Percentiles rank a stretch among this genome's conserved stretches.
Conservation (phyloP, 2,329 filamentous ascomycete genomes). For the Remersonia thermophila region DNA sequence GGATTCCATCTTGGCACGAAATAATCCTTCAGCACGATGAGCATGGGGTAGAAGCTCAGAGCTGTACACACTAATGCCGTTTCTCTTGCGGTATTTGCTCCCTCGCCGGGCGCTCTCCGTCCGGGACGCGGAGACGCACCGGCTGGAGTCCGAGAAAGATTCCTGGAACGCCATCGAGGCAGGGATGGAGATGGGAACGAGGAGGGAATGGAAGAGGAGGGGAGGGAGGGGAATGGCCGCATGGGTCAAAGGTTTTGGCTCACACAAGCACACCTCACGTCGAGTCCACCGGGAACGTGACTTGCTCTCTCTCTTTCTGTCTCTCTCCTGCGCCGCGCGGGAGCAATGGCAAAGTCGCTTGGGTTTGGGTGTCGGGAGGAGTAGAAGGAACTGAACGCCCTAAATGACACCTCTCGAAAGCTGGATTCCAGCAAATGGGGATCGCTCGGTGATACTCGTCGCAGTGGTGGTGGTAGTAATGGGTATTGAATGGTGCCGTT, state of each 20-base stretch:
- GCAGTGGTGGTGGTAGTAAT: background rate
- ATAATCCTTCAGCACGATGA: conserved; percentile 44
- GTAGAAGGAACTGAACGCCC: conserved; percentile 9
- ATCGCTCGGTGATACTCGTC: conserved; percentile 9
- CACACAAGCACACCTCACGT: conserved; percentile 1
- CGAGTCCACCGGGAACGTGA: conserved; percentile 2
- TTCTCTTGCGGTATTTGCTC: conserved; percentile 3
- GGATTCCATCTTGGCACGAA: conserved; percentile 41
- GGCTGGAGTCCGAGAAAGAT: too few species aligned
- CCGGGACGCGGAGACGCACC: too few species aligned
- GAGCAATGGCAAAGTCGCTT: conserved; percentile 17
- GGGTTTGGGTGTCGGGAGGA: conserved; percentile 12
- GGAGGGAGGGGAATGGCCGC: too few species aligned
- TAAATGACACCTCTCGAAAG: conserved; percentile 19
- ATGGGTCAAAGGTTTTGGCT: background rate
- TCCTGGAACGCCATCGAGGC: too few species aligned
- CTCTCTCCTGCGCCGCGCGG: conserved; percentile 13
- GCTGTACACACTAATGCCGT: conserved; percentile 51
- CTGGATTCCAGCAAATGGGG: conserved; percentile 14
- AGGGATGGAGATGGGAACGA: too few species aligned
- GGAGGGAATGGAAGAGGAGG: background rate
- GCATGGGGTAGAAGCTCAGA: conserved; percentile 36
- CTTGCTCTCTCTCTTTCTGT: conserved; percentile 1
- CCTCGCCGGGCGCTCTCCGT: too few species aligned
- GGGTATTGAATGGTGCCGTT: too few species aligned